phyloP scores from a whole-genome alignment of 2,329 filamentous ascomycete genomes.

The Pseudogymnoascus sp. region DNA sequence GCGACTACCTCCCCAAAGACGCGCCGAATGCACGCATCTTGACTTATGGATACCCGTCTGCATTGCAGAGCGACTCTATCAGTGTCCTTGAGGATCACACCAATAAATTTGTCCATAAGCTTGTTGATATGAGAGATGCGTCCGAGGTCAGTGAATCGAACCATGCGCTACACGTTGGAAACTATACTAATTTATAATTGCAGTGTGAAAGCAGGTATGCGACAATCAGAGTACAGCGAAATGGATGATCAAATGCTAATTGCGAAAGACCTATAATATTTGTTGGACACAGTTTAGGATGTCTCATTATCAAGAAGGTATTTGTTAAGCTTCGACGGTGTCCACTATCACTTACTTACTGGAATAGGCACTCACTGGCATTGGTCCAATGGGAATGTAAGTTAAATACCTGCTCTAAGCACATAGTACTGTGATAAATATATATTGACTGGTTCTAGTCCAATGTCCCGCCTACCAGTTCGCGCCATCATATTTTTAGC shows the following conservation, averaged over 20 bases:
- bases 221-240: not conserved
- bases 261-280: not conserved
- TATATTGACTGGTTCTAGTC: not conserved
- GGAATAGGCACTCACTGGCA: not conserved
- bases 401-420: not conserved
- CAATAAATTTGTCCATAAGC: slow-evolving; percentile 1
- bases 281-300: not conserved
- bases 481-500: slow-evolving; percentile 21
- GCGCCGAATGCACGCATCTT: slow-evolving; percentile 8
- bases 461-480: slow-evolving; percentile 8
- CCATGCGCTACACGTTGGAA: not conserved
- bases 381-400: not conserved
- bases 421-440: not conserved
- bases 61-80: slow-evolving; percentile 7
- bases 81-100: not conserved
- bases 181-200: not conserved
- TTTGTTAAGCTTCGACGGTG: too few species aligned
- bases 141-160: not conserved
- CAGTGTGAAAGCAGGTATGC: not conserved
- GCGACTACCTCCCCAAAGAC: slow-evolving; percentile 8
- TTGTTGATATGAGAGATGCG: slow-evolving; percentile 6
- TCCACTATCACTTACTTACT: not conserved
- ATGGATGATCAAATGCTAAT: not conserved
- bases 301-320: slow-evolving; percentile 1
- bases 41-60: slow-evolving; percentile 10